Evolutionary conservation across 306 rosid species (phyloP).

Genomic region (Castanea sativa): DNA sequence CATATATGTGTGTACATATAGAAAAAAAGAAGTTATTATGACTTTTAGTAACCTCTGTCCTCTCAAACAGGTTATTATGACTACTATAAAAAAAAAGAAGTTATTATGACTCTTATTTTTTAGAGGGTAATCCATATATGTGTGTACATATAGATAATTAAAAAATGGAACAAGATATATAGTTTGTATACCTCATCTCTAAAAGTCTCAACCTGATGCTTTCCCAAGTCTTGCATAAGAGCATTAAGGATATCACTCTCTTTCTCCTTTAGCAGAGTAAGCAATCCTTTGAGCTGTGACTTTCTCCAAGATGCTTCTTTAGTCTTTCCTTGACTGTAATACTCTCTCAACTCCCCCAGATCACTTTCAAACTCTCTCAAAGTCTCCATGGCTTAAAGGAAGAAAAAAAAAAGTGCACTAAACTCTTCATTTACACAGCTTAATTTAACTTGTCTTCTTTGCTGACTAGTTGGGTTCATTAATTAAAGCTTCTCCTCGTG

Average conservation of each 20-base stretch:
- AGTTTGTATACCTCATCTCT: slow-evolving; percentile 59
- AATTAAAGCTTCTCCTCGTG: neutral
- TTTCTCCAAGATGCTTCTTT: slow-evolving; percentile 68
- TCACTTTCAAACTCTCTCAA: slow-evolving; percentile 30
- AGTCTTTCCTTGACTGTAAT: slow-evolving; percentile 51
- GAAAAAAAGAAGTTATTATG: neutral
- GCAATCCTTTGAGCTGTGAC: slow-evolving; percentile 59
- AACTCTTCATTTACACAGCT: neutral
- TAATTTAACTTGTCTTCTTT: neutral
- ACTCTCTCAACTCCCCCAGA: slow-evolving; percentile 40
- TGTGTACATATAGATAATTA: neutral
- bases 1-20: neutral
- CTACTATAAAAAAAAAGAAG: no score
- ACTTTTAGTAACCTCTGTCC: no score
- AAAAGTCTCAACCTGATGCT: slow-evolving; percentile 65
- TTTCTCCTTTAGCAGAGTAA: slow-evolving; percentile 33
- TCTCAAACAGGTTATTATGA: no score
- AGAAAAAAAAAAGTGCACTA: no score
- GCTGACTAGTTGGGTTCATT: neutral
- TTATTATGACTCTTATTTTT: neutral
- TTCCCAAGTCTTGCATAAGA: slow-evolving; percentile 64
- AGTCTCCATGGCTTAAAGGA: slow-evolving; percentile 21
- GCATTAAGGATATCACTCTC: slow-evolving; percentile 49
- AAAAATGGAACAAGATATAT: neutral
- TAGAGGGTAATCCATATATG: neutral